Conservation (phyloP, 306 rosid species). For the Gastrolobium villosum region DNA sequence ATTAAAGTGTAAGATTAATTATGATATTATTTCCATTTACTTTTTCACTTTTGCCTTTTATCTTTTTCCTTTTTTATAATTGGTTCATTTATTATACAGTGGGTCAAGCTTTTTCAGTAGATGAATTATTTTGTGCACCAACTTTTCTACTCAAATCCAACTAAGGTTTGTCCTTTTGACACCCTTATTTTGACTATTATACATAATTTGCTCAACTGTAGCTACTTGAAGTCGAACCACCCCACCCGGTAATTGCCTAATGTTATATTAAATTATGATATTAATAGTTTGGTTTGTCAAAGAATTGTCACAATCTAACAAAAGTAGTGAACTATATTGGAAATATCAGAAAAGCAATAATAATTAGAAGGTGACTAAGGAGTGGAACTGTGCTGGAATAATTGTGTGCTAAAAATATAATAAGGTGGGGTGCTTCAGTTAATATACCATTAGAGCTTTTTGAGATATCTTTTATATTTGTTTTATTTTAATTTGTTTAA, state of each 20-base stretch:
- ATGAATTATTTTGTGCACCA: not conserved
- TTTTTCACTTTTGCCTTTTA: conserved; percentile 31
- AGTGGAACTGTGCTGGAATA: conserved; percentile 28
- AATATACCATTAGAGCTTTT: not conserved
- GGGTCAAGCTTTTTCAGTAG: conserved; percentile 38
- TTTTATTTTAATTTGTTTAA: not conserved
- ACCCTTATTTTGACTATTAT: conserved; percentile 25
- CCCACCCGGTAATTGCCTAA: conserved; percentile 6
- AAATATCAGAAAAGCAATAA: not conserved
- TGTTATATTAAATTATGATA: not conserved
- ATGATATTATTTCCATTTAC: not conserved
- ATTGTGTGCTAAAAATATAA: conserved; percentile 1
- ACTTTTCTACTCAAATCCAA: conserved; percentile 34
- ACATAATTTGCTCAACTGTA: not conserved
- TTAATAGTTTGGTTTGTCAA: not conserved
- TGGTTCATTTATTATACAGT: conserved; percentile 9
- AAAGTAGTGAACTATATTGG: not conserved
- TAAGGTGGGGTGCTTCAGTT: conserved; percentile 32
- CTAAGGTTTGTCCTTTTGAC: conserved; percentile 18
- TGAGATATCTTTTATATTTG: not conserved
- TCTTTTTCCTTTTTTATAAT: conserved; percentile 1
- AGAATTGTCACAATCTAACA: not conserved
- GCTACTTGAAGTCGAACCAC: not conserved
- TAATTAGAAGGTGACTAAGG: not conserved
- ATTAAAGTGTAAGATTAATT: not conserved